These are phyloP conservation scores for Musa acuminata DNA, from an alignment of 176 grass and related monocot genomes.

Conservation along the genomic window DNA sequence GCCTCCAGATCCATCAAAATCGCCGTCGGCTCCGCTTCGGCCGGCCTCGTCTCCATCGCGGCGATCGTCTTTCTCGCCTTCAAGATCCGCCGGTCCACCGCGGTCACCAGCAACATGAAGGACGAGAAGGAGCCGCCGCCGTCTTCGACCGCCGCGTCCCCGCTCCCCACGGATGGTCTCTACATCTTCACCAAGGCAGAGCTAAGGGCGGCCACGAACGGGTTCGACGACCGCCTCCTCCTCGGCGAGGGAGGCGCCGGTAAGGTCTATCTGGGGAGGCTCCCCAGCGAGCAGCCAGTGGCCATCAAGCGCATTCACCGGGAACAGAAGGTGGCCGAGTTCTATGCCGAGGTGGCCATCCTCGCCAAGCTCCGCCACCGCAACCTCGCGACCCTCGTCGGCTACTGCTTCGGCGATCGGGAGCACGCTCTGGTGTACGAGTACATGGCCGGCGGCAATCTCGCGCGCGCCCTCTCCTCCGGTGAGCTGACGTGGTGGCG, in stretches of 20 bases:
- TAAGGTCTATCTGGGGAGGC: slow-evolving; percentile 51
- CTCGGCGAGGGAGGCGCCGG: slow-evolving; percentile 53
- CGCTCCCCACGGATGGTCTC: slow-evolving; percentile 43
- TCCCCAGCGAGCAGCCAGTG: slow-evolving; percentile 52
- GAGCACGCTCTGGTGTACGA: slow-evolving; percentile 55
- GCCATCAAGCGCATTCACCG: slow-evolving; percentile 60
- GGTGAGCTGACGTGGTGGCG: slow-evolving; percentile 36
- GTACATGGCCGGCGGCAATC: slow-evolving; percentile 68
- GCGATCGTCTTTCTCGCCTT: slow-evolving; percentile 22
- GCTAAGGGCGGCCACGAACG: slow-evolving; percentile 45
- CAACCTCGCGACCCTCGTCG: slow-evolving; percentile 51
- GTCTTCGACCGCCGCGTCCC: neutral
- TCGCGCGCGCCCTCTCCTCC: slow-evolving; percentile 37
- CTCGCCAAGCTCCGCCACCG: slow-evolving; percentile 62
- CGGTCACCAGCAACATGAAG: slow-evolving; percentile 3
- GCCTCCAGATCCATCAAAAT: slow-evolving; percentile 26
- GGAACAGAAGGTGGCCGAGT: slow-evolving; percentile 44
- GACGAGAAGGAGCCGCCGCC: neutral
- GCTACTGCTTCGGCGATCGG: slow-evolving; percentile 35
- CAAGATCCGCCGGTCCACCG: neutral
- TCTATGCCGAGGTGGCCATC: slow-evolving; percentile 53
- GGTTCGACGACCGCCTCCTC: slow-evolving; percentile 45
- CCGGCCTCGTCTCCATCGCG: slow-evolving; percentile 25
- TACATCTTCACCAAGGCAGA: slow-evolving; percentile 70
- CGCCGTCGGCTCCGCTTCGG: slow-evolving; percentile 30